Percentiles rank a stretch among this genome's conserved stretches.
Evolutionary conservation across 768 basidiomycete genomes (phyloP).

Genomic region (Pulveroboletus sp.): DNA sequence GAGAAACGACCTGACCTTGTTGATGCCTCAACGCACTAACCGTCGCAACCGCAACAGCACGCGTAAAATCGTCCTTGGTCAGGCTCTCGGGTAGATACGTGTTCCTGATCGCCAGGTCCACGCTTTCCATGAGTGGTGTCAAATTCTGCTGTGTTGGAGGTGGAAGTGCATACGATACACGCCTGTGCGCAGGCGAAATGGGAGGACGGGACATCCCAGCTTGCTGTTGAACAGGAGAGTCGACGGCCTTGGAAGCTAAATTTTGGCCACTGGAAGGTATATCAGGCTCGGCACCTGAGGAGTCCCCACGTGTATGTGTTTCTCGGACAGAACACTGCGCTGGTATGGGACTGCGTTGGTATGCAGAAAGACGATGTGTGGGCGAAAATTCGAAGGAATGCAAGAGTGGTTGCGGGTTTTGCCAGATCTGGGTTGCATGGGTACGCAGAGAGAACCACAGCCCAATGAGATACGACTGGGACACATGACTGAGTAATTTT

Average conservation of each 20-base stretch:
- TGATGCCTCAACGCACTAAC: constrained; percentile 86
- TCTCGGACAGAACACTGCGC: constrained; percentile 18
- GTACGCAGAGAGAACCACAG: constrained; percentile 98
- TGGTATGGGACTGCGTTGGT: constrained; percentile 44
- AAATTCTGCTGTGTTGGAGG: constrained; percentile 33
- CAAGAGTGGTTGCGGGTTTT: constrained; percentile 85
- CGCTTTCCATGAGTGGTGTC: constrained; percentile 70
- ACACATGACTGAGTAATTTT: constrained; percentile 3
- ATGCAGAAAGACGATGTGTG: constrained; percentile 53
- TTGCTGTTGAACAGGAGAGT: constrained; percentile 19
- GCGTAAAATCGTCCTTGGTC: constrained; percentile 85
- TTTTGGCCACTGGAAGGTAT: constrained; percentile 37
- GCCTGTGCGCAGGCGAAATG: constrained; percentile 44
- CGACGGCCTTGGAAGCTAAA: constrained; percentile 30
- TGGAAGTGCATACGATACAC: constrained; percentile 53
- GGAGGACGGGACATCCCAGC: constrained; percentile 19
- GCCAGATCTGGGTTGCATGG: constrained; percentile 98
- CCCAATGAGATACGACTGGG: constrained; percentile 91
- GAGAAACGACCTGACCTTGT: constrained; percentile 49
- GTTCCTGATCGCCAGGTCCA: constrained; percentile 71
- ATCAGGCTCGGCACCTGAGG: constrained; percentile 30
- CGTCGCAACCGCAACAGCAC: constrained; percentile 91
- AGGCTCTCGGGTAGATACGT: constrained; percentile 53
- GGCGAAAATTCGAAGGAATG: constrained; percentile 58
- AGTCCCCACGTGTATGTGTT: constrained; percentile 43